Base-by-base conservation (phyloP, 2,329 filamentous ascomycete genomes). In the Colletotrichum sp. region DNA sequence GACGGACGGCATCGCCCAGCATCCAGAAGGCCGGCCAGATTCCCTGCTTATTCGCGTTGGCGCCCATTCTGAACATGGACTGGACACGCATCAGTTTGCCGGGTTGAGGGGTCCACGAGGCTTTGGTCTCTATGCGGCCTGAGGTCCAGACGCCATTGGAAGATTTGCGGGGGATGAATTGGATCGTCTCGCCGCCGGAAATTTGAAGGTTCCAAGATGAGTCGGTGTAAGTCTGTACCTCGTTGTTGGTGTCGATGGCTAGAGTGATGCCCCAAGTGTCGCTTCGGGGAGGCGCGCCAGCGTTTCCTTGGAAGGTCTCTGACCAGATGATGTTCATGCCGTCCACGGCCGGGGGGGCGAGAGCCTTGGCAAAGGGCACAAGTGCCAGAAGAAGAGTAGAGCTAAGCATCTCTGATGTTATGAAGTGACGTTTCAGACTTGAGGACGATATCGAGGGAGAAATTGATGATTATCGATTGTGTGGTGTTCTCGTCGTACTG, bases 11-110 rank as follows among this genome's bases (percentile, higher is more conserved):
- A 66, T 90, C 85, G 55, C 90, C 90, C 18, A 92, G 84, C 76
- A 91, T 84, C 90, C 90, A 92, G 79, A 91, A 91, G 1, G 90
- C 90, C 0, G 90, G 90, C 90, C 90, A 92, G 66, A 92, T 84
- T 6, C 90, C 90, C 78, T 90, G 85, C 81, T 90, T 89, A 59
- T 81, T 80, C 2, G 81, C 57, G 81, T 87, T 87, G 75, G 79
- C 79, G 15, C 88, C 90, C 63, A 91, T 84, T 44, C 89, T 87
- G 62, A 92, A 82, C 28, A 81, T 81, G 6, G 87, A 86, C 75
- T 90, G 87, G 32, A 89, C 82, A 55, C 86, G 82, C 26, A 88
- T 90, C 34, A 88, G 79, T 75, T 85, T 86, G 77, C 89, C 88
- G 2, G 84, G 75, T 2, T 78, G 74, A 0, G 90, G 90, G 1